Conservation (phyloP, 441 rosid genomes). For the Biscutella auriculata region DNA sequence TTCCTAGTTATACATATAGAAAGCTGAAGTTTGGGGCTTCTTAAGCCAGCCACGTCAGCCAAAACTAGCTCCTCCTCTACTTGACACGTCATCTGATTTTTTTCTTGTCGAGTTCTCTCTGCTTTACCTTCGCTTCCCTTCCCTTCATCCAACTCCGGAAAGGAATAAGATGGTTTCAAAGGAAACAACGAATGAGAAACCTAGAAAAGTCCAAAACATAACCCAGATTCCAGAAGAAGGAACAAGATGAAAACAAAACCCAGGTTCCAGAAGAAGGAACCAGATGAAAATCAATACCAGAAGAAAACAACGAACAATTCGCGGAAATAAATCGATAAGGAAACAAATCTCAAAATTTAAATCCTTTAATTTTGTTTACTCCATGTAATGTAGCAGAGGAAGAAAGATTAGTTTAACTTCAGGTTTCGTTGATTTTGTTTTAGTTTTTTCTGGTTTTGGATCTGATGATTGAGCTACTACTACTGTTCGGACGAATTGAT, state of each 20-base stretch:
- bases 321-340: conserved; percentile 14
- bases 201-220: conserved; percentile 11
- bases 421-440: too few relatives aligned
- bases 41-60: too few relatives aligned
- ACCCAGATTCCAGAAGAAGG: background rate
- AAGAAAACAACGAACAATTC: conserved; percentile 10
- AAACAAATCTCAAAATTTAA: background rate
- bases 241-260: background rate
- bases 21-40: too few relatives aligned
- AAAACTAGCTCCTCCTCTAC: too few relatives aligned
- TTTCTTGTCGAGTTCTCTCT: too few relatives aligned
- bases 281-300: background rate
- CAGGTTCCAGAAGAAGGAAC: background rate
- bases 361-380: conserved; percentile 14
- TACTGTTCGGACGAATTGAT: too few relatives aligned
- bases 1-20: too few relatives aligned
- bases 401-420: background rate
- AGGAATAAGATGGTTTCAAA: background rate
- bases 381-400: conserved; percentile 4
- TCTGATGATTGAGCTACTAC: too few relatives aligned
- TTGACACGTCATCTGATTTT: too few relatives aligned
- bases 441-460: too few relatives aligned
- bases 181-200: conserved; percentile 6
- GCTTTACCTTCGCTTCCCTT: too few relatives aligned
- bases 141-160: too few relatives aligned